Base-by-base conservation (phyloP, 768 basidiomycete genomes). In the Collybia sp. region DNA sequence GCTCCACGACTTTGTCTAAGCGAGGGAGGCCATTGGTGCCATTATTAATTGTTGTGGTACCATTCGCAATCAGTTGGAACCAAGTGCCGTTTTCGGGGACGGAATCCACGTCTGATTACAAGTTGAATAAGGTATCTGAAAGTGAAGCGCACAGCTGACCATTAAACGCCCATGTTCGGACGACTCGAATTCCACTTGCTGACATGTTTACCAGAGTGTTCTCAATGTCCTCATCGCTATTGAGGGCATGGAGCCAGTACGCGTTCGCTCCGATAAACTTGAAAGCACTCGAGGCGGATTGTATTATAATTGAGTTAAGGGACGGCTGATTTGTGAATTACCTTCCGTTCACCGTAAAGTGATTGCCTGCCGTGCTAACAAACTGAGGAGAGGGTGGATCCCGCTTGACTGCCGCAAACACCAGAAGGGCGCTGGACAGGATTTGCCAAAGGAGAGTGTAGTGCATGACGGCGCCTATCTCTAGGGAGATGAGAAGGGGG, bases 81-180 rank as follows among this genome's bases (percentile, higher is more conserved):
- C 79, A 87, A 15, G 77, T 78, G 0, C 82, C 80, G 44, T 77
- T 73, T 43, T 63, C 54, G 6, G 80, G 80, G 51, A 79, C 65
- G n/a, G 65, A 60, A 2, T 64, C 61, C 35, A 83, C 80, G 51
- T 81, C 79, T 79, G 35, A 36, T 40, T 40, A 36, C 10, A 37
- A 13, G 35, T 37, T 25, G 25, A 8, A 3, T 37, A 43, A 43
- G 15, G 11, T 30, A 45, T 33, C 12, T 44, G 46, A 19, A 18
- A 30, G 31, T 31, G 38, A 19, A 42, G 25, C 39, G 12, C 43
- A 43, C 46, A 8, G 25, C 32, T 41, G 34, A 76, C 83, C 85
- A 62, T 86, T 85, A 61, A 86, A 87, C 13, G 75, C 85, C 85
- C 85, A 88, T 3, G 78, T 68, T 35, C 84, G 71, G 20, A 86